Evolutionary conservation across 805 yeast species (phyloP), one percentile per base, ranked within the genome.

Genomic region (Yarrowia sp.): DNA sequence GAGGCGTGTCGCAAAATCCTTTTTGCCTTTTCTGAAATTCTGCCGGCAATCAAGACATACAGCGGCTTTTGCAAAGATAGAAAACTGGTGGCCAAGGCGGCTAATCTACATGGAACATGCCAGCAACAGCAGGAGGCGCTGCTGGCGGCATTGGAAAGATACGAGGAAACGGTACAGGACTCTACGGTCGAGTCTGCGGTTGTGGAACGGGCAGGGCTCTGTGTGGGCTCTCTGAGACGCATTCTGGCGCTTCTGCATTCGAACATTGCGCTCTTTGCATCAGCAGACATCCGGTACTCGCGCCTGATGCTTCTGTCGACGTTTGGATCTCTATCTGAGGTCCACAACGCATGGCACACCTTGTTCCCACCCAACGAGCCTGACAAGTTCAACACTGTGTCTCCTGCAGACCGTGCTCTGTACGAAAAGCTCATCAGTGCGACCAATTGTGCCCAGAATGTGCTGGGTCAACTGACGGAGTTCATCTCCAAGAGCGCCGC

Each of bases 381-480:
- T 44, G 70, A 39, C 66, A 53, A 63, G 50, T 53, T 36, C 38
- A 19, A 17, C 50, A 20, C 38, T 2, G 46, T 10, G 42, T 14
- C 43, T 2, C 44, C 42, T 69, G 83, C 86, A 36, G 96, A 91
- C 74, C 86, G 84, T 50, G 88, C 86, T 71, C 78, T 91, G 63
- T 89, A 88, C 72, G 85, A 84, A 40, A 85, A 90, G 19, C 81
- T 91, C 49, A 84, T 82, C 36, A 80, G 82, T 17, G 92, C 93
- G 0, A 84, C 90, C 1, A 75, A 81, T 15, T 84, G 89, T 66
- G 93, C 97, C 1, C 90, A 86, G 72, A 84, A 85, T n/a, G 96
- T 91, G 1, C 88, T 89, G 72, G 83, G 88, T 36, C 94, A 90
- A 72, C 78, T 92, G 66, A 90, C 88, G 5, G 81, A 80, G 44